These are phyloP conservation scores for Populus hybrid DNA, from an alignment of 441 rosid species.

Conservation along the genomic window DNA sequence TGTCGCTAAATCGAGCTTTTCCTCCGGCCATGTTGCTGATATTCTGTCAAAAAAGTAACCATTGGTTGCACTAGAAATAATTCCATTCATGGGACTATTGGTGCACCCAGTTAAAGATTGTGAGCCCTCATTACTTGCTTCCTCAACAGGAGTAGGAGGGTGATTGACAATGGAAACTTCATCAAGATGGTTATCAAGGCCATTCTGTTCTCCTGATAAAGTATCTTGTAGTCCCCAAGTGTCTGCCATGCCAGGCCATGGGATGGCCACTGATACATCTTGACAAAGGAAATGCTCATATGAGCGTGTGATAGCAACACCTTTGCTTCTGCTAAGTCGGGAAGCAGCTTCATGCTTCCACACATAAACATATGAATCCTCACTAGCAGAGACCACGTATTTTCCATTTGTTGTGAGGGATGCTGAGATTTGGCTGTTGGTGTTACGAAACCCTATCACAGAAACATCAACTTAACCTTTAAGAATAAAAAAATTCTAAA, in stretches of 20 bases:
- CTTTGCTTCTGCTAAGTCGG: constrained; percentile 68
- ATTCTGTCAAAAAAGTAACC: constrained; percentile 85
- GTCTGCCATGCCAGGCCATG: constrained; percentile 86
- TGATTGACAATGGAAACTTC: constrained; percentile 63
- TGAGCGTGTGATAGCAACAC: constrained; percentile 61
- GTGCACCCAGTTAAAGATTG: constrained; percentile 41
- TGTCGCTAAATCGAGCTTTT: constrained; percentile 52
- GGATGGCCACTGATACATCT: constrained; percentile 81
- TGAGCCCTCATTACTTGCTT: constrained; percentile 38
- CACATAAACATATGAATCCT: constrained; percentile 83
- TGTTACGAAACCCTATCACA: constrained; percentile 66
- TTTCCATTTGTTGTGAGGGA: constrained; percentile 74
- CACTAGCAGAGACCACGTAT: constrained; percentile 86
- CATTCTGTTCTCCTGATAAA: constrained; percentile 35
- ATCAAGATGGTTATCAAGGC: constrained; percentile 41
- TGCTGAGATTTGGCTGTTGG: constrained; percentile 48
- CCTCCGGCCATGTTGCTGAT: constrained; percentile 94
- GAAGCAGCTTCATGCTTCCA: constrained; percentile 93
- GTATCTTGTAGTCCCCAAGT: constrained; percentile 42
- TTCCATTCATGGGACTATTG: constrained; percentile 70
- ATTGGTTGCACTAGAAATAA: constrained; percentile 78
- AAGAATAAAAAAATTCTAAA: constrained; percentile 12
- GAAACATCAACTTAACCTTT: constrained; percentile 14
- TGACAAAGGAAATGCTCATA: constrained; percentile 90
- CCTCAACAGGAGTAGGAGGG: constrained; percentile 88